Base-by-base conservation (phyloP, 768 basidiomycete species). In the Roridomyces roridus region DNA sequence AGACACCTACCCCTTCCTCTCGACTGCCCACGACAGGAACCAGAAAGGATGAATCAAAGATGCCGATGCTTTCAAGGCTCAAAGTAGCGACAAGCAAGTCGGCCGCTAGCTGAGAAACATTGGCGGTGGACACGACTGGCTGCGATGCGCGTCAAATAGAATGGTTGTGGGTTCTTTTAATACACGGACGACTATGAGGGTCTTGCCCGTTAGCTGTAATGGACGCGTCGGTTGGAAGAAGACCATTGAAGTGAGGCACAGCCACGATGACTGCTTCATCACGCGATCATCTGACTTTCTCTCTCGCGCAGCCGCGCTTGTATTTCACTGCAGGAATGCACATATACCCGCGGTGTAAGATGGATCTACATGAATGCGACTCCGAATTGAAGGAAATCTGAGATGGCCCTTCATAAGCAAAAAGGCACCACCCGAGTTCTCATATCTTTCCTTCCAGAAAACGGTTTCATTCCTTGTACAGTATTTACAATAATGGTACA, bases 51-150 rank as follows among this genome's bases (percentile, higher is more conserved):
- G 86, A 73, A 64, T 92, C 85, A 43, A 93, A 78, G 10, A 84
- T 71, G 29, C 87, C 92, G 8, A 92, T 72, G 42, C 81, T 77
- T 47, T 75, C 70, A 20, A 94, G 78, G 26, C 77, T 77, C 43
- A 91, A 75, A 2, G 88, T 86, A 5, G 87, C 71, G 59, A 92
- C 86, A 57, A 94, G 73, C 17, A 94, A 73, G 71, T 94, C 92
- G 10, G 76, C 85, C 0, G 91, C 84, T 12, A 94, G 78, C 66
- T 94, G 92, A n/a, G 85, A 79, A 39, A 94, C 81, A 73, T 94
- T 94, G 44, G 89, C 92, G 11, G 85, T 83, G 6, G 92, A 92
- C 11, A 94, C 89, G 40, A 92, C 67, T 29, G 92, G 91, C 83
- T 85, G 34, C 8, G 39, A 42, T 40, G 44, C 37, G 51, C 20